Evolutionary conservation across 2,329 filamentous ascomycete species (phyloP), one percentile per base, ranked within the genome.

Genomic region (Aspergillus phoenicis): DNA sequence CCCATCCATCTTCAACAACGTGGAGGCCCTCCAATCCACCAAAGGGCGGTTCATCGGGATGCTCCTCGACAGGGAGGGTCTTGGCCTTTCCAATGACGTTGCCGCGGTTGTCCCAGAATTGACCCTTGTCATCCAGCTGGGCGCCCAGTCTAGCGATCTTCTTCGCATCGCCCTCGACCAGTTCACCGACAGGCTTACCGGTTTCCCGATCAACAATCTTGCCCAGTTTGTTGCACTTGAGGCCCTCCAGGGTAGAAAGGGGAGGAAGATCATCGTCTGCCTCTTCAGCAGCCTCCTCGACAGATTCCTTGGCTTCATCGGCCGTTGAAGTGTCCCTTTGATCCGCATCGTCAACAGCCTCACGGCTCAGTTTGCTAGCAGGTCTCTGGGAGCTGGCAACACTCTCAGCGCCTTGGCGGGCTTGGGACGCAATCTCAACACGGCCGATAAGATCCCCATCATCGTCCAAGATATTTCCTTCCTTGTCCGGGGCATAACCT

Each of bases 31-130:
- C 75, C 5, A 82, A 70, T 17, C 80, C 81, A 22, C 81, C 73
- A 57, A 83, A 77, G 7, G 77, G 75, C 6, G 75, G 73, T 60
- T 80, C 78, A 3, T 73, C 68, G 13, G 76, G 75, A 13, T 71
- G 66, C 0, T 80, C 78, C 58, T 78, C 73, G 15, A 75, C 58
- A 4, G 77, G 73, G 3, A 78, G 66, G 0, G 77, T 74, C 62
- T 85, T 80, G 63, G 87, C 84, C 64, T 83, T 84, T 43, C 87
- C 87, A 63, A 89, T 82, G 64, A 89, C 80, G 47, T 87, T 86
- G 48, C 87, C 86, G 49, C 85, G 83, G 71, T 82, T 85, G 71
- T 88, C 86, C 69, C 88, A 80, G 59, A 89, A 85, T 68, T 89
- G 87, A 20, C 87, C 87, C 73, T 87, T 80, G 61, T 82, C 83